Evolutionary conservation across 306 rosid species (phyloP).

Genomic region (Castanea sativa): DNA sequence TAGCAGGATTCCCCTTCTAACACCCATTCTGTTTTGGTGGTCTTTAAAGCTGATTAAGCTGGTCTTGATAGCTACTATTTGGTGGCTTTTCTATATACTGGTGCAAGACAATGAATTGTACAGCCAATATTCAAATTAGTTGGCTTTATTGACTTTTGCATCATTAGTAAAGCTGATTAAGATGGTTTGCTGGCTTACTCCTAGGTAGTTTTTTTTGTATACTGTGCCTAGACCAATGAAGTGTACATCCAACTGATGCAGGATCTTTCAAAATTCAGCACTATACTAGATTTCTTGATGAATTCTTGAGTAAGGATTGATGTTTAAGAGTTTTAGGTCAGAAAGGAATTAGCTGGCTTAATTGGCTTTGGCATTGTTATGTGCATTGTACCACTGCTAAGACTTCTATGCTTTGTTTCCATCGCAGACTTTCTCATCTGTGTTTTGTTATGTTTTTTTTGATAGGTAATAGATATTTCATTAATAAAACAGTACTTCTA

Average conservation of each 20-base stretch:
- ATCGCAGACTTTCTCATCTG: too few relatives aligned
- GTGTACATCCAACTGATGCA: background rate
- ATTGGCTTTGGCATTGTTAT: background rate
- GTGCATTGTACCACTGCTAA: background rate
- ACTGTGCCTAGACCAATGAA: too few relatives aligned
- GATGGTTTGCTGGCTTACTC: too few relatives aligned
- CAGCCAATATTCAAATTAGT: background rate
- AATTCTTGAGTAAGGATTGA: too few relatives aligned
- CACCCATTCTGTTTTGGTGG: background rate
- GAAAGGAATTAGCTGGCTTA: background rate
- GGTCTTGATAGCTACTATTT: background rate
- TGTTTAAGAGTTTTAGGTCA: too few relatives aligned
- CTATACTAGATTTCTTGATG: too few relatives aligned
- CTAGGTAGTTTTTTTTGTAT: too few relatives aligned
- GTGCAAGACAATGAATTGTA: background rate
- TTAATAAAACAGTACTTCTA: too few relatives aligned
- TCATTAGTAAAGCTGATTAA: background rate
- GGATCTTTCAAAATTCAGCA: too few relatives aligned
- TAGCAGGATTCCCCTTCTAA: background rate
- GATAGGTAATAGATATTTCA: too few relatives aligned
- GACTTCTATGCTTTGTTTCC: too few relatives aligned
- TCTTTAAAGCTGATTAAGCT: background rate
- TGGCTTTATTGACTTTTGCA: background rate
- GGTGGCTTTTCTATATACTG: background rate
- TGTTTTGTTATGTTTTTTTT: too few relatives aligned